Evolutionary conservation across 2,329 filamentous ascomycete genomes (phyloP), one percentile per base, ranked within the genome.

Genomic region (Cercospora berteroae): DNA sequence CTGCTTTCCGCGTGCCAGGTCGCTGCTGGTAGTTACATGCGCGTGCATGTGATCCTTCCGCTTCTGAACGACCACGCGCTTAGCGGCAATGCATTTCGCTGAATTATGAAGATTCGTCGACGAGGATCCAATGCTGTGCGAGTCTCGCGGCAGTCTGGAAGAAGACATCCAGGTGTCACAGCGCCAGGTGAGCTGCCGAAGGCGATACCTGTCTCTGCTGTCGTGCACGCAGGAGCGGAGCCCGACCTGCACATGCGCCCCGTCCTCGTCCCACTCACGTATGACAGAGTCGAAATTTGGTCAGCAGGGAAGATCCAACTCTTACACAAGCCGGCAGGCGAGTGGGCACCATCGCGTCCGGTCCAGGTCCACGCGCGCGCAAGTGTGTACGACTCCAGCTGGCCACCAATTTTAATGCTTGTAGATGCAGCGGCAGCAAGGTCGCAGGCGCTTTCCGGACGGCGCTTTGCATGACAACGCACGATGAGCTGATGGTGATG

Each of bases 141-240:
- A 64, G 60, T 36, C 25, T 63, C 55, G 60, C 64, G 64, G 64
- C 60, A 63, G 52, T 29, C 25, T 56, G 65, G 65, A 56, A 55
- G 60, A 18, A 29, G 44, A 50, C 33, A 18, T 23, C 33, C 29
- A 61, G n/a, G 61, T 61, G 65, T 55, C 20, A 64, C 65, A 31
- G 23, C 29, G 20, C 42, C 31, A 20, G 52, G 55, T n/a, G 33
- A n/a, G 36, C 16, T n/a, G 31, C 27, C 33, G 33, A 39, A 39
- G 36, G 13, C 1, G 36, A 39, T 44, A 31, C 31, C 50, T 27
- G 18, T 64, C 62, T 33, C 60, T 52, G 44, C 36, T 58, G 33
- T 64, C 27, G 29, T 42, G 20, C 20, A 36, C 52, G 42, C 8
- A 18, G 16, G 56, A 58, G 63, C 58, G 52, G 63, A 64, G 63